Evolutionary conservation across 805 yeast species (phyloP), one percentile per base, ranked within the genome.

Genomic region (Clavispora santaluciae): DNA sequence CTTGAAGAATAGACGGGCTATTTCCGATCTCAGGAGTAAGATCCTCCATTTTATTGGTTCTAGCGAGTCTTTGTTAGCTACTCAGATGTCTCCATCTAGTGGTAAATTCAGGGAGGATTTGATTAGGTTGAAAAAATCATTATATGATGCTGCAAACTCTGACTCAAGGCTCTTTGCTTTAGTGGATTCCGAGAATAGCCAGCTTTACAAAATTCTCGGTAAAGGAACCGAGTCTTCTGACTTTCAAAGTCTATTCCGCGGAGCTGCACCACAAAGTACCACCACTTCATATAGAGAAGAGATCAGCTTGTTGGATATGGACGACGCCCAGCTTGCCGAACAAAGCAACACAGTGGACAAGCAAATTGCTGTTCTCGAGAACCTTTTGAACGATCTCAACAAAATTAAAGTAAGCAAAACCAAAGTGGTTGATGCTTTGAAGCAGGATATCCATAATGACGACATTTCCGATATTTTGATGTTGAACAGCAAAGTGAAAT

Each of bases 381-480:
- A 74, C n/a, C 59, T 72, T 13, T 64, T 83, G 34, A 77, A 76
- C 36, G 82, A 81, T 41, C 69, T 91, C 53, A 76, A 76, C 42
- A 69, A 76, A 33, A 57, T 88, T 43, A 79, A 79, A 51, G 66
- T 74, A 23, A 93, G 86, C 57, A 78, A 95, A 35, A 59, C 66
- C 5, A 69, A 78, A 28, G 71, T 83, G 2, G 66, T 86, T 25
- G 71, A 71, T 2, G 86, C 81, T 37, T 69, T 91, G 53, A 88
- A 88, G 55, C 72, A 68, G 6, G 75, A 76, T 36, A 80, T 86
- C 24, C 93, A 82, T 53, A 70, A 73, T 11, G 98, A 91, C 62
- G 97, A 91, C 56, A 87, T 89, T 37, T 83, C 95, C 0, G 81
- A 83, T 39, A 68, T 82, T 10, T 68, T 91, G 23, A 75, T 91